Evolutionary conservation across 2,329 filamentous ascomycete genomes (phyloP), one percentile per base, ranked within the genome.

Genomic region (Akanthomyces lecanii): DNA sequence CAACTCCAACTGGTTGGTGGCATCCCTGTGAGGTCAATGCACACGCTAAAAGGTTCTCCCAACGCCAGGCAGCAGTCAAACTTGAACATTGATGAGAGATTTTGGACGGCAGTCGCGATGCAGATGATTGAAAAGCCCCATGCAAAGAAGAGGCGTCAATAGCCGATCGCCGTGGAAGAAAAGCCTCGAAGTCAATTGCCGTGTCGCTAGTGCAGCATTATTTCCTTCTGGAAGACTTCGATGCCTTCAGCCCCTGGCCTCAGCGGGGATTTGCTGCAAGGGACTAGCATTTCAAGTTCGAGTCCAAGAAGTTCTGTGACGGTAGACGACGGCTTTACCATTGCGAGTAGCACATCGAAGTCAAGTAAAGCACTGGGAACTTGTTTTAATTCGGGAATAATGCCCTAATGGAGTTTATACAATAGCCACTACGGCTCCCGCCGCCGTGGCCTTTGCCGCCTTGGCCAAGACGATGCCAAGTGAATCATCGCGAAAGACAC

Each of bases 181-280:
- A 44, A 4, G 18, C 14, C 10, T 47, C 47, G 12, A 25, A 14
- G 25, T 53, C 48, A 61, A 61, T 61, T 61, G 48, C 48, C 58
- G 58, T 33, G 6, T 42, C 30, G 12, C 44, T 50, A 50, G 30
- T 16, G 40, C 25, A n/a, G 10, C 16, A 16, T 38, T 45, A 45
- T 21, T 45, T 56, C 16, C 53, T 56, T 56, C 53, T 56, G 36
- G 38, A 56, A 56, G 38, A 44, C 18, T 56, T 56, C 23, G 36
- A 44, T 5, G 23, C 38, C 7, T 14, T 28, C 14, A 42, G 25
- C 30, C 8, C 7, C 6, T 33, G 48, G 23, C 21, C 12, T 21
- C 5, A 5, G 38, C 30, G 53, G 38, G 23, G 53, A 55, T n/a
- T 23, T 44, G 52, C 36, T 44, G 14, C 23, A 25, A 16, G 12